These are phyloP conservation scores for Flaveria floridana DNA, from an alignment of 140 eudicot genomes.

Conservation along the genomic window DNA sequence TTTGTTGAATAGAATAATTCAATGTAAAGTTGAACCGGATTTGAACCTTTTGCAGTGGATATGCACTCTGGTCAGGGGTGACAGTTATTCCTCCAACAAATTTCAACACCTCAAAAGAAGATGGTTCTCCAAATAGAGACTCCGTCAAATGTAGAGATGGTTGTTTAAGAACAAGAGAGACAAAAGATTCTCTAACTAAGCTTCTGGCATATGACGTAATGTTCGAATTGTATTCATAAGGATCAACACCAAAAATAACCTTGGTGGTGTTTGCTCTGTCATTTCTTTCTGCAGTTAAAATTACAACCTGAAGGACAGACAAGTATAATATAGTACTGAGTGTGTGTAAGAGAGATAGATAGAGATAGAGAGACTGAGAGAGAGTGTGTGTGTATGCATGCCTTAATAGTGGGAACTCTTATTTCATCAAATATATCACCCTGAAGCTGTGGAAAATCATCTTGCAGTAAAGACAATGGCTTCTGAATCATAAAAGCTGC, in stretches of 20 bases:
- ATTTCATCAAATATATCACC: conserved; percentile 82
- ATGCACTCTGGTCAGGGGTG: conserved; percentile 69
- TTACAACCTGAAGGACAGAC: conserved; percentile 56
- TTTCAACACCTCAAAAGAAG: conserved; percentile 78
- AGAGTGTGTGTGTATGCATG: conserved; percentile 20
- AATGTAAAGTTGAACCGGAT: conserved; percentile 80
- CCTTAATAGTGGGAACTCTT: conserved; percentile 60
- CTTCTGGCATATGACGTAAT: conserved; percentile 56
- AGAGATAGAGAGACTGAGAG: conserved; percentile 29
- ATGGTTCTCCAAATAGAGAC: conserved; percentile 77
- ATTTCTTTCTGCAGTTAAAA: conserved; percentile 51
- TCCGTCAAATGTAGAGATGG: conserved; percentile 52
- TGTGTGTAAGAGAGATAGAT: conserved; percentile 1
- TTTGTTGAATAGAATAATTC: conserved; percentile 68
- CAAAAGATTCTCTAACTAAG: conserved; percentile 60
- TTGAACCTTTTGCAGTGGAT: conserved; percentile 75
- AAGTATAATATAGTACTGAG: conserved; percentile 1
- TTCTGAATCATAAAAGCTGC: conserved; percentile 74
- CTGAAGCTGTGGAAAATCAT: conserved; percentile 54
- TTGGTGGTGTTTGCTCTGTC: conserved; percentile 55
- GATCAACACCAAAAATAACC: conserved; percentile 76
- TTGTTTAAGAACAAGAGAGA: conserved; percentile 49
- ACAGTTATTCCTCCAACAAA: conserved; percentile 85
- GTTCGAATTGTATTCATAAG: conserved; percentile 48
- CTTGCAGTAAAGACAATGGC: conserved; percentile 63